Percentiles rank a stretch among this genome's conserved stretches.
Evolutionary conservation across 345 rosid species (phyloP).

Genomic region (Cardamine chenopodiifolia): DNA sequence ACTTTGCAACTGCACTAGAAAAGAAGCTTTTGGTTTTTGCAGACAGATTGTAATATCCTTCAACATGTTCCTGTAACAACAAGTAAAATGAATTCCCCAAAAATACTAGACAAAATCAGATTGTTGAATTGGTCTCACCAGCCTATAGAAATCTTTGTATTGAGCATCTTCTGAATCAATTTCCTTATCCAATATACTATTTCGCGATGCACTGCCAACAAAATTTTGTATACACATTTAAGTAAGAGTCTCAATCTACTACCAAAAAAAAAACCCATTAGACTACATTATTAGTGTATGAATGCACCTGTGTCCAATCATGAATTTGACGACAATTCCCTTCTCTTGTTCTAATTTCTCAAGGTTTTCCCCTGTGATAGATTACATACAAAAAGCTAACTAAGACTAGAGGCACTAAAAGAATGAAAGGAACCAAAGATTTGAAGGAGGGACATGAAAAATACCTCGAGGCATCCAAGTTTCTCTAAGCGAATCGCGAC

Average conservation of each 20-base stretch:
- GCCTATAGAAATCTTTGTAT: conserved; percentile 93
- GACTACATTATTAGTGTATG: neutral
- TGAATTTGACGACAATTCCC: conserved; percentile 83
- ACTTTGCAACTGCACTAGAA: conserved; percentile 82
- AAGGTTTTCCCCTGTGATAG: conserved; percentile 68
- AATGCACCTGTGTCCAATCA: conserved; percentile 93
- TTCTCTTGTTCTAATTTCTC: conserved; percentile 82
- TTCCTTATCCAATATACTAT: conserved; percentile 83
- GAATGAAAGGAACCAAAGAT: conserved; percentile 1
- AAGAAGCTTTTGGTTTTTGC: conserved; percentile 94
- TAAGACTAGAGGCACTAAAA: conserved; percentile 18
- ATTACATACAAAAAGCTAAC: neutral
- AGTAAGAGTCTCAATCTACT: conserved; percentile 11
- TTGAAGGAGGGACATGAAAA: conserved; percentile 13
- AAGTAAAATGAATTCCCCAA: neutral
- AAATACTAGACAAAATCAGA: neutral
- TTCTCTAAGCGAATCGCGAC: conserved; percentile 92
- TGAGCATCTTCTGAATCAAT: conserved; percentile 92
- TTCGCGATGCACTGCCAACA: conserved; percentile 70
- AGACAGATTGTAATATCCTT: conserved; percentile 94
- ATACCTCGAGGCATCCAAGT: conserved; percentile 99
- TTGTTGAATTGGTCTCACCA: conserved; percentile 51
- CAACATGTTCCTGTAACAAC: conserved; percentile 77
- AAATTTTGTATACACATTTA: conserved; percentile 13
- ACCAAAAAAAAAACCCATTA: neutral